phyloP scores from a whole-genome alignment of 202 grass and related monocot genomes.

The Musa balbisiana region DNA sequence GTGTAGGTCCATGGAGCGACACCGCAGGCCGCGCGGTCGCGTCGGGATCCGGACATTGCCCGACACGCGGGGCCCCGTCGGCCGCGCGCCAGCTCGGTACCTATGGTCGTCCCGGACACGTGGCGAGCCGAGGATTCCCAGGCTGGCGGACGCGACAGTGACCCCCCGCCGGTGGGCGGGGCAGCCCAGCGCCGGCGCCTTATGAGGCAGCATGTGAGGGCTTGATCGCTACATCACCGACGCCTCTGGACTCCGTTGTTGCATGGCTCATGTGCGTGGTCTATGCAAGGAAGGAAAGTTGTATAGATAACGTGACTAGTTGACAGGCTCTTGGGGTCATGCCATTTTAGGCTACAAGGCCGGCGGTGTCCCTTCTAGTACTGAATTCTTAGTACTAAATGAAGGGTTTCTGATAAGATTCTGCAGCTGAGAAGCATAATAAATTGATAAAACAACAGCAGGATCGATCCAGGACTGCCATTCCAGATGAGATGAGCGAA shows the following conservation, averaged over 20 bases:
- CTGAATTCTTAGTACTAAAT: no score
- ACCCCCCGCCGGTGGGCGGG: not conserved
- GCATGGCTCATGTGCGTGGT: not conserved
- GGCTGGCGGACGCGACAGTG: not conserved
- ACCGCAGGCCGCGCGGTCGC: conserved; percentile 46
- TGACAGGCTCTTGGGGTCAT: no score
- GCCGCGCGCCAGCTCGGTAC: conserved; percentile 9
- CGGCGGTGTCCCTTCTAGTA: no score
- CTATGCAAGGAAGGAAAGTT: not conserved
- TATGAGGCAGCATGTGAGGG: not conserved
- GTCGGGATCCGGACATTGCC: conserved; percentile 34
- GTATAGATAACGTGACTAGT: no score
- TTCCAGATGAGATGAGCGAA: no score
- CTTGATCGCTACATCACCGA: not conserved
- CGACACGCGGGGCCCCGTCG: conserved; percentile 41
- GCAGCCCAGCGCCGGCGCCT: not conserved
- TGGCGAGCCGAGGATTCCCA: conserved; percentile 2
- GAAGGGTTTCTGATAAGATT: no score
- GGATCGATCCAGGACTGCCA: no score
- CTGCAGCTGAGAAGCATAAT: no score
- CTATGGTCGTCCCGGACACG: conserved; percentile 12
- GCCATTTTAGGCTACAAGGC: no score
- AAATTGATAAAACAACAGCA: no score
- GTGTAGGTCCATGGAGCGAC: conserved; percentile 35
- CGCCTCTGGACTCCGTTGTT: not conserved